These are phyloP conservation scores for Solanum neorickii DNA, from an alignment of 257 asterid species.

Conservation along the genomic window DNA sequence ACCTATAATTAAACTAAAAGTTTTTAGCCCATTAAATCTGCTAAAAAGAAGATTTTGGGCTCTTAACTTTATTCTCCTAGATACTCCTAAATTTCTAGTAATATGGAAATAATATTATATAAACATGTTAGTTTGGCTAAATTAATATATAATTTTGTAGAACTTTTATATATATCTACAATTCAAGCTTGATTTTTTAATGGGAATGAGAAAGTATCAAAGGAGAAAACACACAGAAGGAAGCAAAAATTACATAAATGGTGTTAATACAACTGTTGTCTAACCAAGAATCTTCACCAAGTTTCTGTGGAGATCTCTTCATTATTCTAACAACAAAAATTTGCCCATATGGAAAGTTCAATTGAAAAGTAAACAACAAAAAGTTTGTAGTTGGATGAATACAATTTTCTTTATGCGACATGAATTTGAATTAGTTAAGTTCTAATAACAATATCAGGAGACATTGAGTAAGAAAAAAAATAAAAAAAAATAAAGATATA, in stretches of 20 bases:
- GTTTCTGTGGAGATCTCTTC: neutral
- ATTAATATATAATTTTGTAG: neutral
- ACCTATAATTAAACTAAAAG: neutral
- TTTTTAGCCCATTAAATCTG: neutral
- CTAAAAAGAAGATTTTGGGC: neutral
- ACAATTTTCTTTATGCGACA: neutral
- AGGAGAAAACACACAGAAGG: neutral
- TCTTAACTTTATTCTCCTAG: neutral
- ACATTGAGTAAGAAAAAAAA: neutral
- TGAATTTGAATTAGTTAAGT: rapidly evolving
- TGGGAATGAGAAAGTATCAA: neutral
- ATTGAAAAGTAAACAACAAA: neutral
- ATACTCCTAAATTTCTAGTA: neutral
- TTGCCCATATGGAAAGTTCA: neutral
- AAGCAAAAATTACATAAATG: neutral
- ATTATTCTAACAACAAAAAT: neutral
- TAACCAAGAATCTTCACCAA: neutral
- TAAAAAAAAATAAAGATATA: too few relatives aligned
- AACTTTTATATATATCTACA: neutral
- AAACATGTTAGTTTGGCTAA: neutral
- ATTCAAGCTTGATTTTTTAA: neutral
- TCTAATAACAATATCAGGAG: neutral
- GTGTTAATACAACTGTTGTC: neutral
- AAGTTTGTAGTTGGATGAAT: neutral
- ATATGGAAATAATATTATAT: too few relatives aligned